These are phyloP conservation scores for Phytopythium aichiense DNA, from an alignment of 352 stramenopile species.

Conservation along the genomic window DNA sequence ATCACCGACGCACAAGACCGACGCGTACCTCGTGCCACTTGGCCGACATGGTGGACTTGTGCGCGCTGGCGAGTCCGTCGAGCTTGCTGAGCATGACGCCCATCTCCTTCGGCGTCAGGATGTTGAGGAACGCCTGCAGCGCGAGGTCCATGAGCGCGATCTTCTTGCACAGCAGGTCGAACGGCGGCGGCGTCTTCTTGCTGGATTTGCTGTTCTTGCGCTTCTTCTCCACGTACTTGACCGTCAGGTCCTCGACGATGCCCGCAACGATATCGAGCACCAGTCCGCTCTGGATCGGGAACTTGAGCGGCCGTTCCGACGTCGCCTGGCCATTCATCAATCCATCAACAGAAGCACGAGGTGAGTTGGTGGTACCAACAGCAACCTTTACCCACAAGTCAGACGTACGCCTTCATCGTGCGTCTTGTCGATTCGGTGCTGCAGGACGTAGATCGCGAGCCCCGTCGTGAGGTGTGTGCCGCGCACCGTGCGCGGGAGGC, in stretches of 20 bases:
- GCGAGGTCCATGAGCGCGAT: constrained; percentile 81
- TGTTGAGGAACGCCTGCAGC: constrained; percentile 73
- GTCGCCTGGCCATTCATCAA: constrained; percentile 13
- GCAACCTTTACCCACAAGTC: background rate
- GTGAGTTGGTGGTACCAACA: background rate
- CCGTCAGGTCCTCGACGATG: constrained; percentile 74
- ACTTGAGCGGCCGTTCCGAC: constrained; percentile 74
- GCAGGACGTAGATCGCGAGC: constrained; percentile 72
- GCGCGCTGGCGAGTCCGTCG: constrained; percentile 56
- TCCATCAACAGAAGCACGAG: background rate
- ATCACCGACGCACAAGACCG: background rate
- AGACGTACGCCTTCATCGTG: constrained; percentile 38
- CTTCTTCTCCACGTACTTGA: constrained; percentile 64
- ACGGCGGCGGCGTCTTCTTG: constrained; percentile 39
- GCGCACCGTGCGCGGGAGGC: constrained; percentile 63
- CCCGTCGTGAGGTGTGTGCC: constrained; percentile 75
- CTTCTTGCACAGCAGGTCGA: constrained; percentile 78
- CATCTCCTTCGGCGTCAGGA: constrained; percentile 68
- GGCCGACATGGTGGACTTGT: constrained; percentile 77
- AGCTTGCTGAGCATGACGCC: constrained; percentile 64
- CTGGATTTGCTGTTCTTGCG: constrained; percentile 30
- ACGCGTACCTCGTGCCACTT: constrained; percentile 76
- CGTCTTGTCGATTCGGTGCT: constrained; percentile 72
- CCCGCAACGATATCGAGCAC: constrained; percentile 78
- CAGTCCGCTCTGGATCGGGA: constrained; percentile 69